Conservation (phyloP, 108 stramenopile species). For the Cyclotella distinguenda region DNA sequence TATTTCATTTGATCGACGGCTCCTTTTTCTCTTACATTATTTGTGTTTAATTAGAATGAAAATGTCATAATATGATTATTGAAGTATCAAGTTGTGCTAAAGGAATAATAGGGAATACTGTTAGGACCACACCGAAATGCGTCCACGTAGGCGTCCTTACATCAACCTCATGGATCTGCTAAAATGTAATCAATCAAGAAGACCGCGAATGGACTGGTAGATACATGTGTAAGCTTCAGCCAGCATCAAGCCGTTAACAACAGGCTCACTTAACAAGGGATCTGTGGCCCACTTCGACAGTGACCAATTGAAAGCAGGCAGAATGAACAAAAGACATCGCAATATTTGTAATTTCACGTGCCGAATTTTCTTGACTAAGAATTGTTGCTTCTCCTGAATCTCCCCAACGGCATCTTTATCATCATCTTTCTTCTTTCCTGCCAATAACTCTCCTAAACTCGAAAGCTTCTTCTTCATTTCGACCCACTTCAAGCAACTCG, state of each 20-base stretch:
- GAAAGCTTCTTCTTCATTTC: slow-evolving; percentile 39
- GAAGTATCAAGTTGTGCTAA: no score
- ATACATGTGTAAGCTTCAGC: slow-evolving; percentile 68
- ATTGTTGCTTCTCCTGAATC: slow-evolving; percentile 12
- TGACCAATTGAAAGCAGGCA: slow-evolving; percentile 76
- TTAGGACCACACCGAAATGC: no score
- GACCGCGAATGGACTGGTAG: slow-evolving; percentile 56
- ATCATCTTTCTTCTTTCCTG: slow-evolving; percentile 25
- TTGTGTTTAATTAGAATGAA: no score
- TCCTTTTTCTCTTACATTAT: no score
- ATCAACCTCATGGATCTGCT: neutral
- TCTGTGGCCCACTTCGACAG: slow-evolving; percentile 78
- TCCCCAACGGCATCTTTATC: slow-evolving; percentile 34
- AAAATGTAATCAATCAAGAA: slow-evolving; percentile 11
- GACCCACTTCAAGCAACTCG: slow-evolving; percentile 38
- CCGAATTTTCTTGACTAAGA: slow-evolving; percentile 19
- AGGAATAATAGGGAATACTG: no score
- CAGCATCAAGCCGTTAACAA: slow-evolving; percentile 66
- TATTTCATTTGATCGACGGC: no score
- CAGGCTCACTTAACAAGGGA: slow-evolving; percentile 52
- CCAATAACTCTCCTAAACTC: slow-evolving; percentile 18
- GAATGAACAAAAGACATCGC: slow-evolving; percentile 60
- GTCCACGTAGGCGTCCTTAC: neutral
- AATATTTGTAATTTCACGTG: slow-evolving; percentile 56
- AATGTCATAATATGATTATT: no score